Percentiles rank a stretch among this genome's conserved stretches.
These are phyloP conservation scores for Clonostachys rosea DNA, from an alignment of 2,329 filamentous ascomycete species.

Conservation along the genomic window DNA sequence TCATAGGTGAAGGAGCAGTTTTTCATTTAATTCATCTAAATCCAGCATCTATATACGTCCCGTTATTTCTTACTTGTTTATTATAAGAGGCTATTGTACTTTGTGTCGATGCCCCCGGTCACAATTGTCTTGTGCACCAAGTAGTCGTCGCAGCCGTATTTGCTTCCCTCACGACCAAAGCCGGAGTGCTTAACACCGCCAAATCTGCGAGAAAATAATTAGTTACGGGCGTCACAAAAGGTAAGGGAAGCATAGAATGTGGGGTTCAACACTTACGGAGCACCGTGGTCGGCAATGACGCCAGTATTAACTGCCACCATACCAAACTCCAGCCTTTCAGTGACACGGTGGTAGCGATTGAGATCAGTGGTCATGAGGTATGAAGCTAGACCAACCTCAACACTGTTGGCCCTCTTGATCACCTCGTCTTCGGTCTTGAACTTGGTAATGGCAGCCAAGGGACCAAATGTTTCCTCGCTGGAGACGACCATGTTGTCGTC, in stretches of 20 bases:
- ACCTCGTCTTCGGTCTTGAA: constrained; percentile 24
- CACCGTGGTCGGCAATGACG: constrained; percentile 10
- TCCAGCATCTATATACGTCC: too few species aligned
- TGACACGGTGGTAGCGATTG: constrained; percentile 27
- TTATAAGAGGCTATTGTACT: too few species aligned
- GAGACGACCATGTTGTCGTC: constrained; percentile 4
- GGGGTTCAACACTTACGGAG: too few species aligned
- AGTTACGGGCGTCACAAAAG: not conserved
- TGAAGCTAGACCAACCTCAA: constrained; percentile 17
- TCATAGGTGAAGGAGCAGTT: too few species aligned
- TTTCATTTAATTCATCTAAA: too few species aligned
- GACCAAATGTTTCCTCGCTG: constrained; percentile 11
- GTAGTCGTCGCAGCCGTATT: constrained; percentile 75
- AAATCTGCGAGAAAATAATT: constrained; percentile 37
- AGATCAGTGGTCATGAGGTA: constrained; percentile 12
- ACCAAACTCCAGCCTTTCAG: constrained; percentile 52
- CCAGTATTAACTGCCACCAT: constrained; percentile 51
- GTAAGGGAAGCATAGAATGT: too few species aligned
- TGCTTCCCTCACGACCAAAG: constrained; percentile 74
- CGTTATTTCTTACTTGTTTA: too few species aligned
- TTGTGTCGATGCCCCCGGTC: constrained; percentile 44
- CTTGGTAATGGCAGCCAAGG: constrained; percentile 3
- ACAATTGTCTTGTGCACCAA: constrained; percentile 64
- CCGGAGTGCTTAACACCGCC: constrained; percentile 81
- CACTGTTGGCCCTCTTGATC: constrained; percentile 20